These are phyloP conservation scores for Periconia macrospinosa DNA, from an alignment of 2,329 filamentous ascomycete species.

Conservation along the genomic window DNA sequence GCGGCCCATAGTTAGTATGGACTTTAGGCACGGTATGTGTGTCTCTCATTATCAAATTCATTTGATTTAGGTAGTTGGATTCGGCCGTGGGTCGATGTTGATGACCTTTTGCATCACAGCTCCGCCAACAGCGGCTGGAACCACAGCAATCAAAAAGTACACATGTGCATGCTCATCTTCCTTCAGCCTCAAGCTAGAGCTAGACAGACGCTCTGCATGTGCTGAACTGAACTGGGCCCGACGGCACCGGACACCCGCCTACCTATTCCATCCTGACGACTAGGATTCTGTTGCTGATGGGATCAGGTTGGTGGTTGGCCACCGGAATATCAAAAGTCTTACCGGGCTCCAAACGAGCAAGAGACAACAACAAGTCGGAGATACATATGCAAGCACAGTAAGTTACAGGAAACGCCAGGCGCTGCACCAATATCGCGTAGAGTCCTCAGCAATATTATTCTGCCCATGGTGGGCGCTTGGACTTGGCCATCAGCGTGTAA, in stretches of 20 bases:
- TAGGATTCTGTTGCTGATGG: neutral
- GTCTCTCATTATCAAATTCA: neutral
- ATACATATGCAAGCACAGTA: neutral
- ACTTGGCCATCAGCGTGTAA: neutral
- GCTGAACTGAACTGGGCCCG: neutral
- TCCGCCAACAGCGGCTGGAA: too few relatives aligned
- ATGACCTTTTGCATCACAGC: too few relatives aligned
- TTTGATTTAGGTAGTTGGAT: neutral
- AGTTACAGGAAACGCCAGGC: neutral
- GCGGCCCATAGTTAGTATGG: too few relatives aligned
- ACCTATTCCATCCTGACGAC: neutral
- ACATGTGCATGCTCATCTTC: too few relatives aligned
- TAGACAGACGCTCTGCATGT: neutral
- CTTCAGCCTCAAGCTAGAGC: neutral
- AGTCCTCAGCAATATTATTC: neutral
- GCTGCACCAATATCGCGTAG: too few relatives aligned
- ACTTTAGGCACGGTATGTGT: too few relatives aligned
- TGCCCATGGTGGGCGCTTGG: neutral
- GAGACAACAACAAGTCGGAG: neutral
- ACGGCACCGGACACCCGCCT: neutral
- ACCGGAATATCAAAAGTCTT: neutral
- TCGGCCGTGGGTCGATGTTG: neutral
- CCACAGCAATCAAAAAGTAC: too few relatives aligned
- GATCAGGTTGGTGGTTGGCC: neutral
- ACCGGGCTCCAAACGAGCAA: neutral